Conservation (phyloP, 805 yeast genomes). For the Saccharomyces cerevisiae region DNA sequence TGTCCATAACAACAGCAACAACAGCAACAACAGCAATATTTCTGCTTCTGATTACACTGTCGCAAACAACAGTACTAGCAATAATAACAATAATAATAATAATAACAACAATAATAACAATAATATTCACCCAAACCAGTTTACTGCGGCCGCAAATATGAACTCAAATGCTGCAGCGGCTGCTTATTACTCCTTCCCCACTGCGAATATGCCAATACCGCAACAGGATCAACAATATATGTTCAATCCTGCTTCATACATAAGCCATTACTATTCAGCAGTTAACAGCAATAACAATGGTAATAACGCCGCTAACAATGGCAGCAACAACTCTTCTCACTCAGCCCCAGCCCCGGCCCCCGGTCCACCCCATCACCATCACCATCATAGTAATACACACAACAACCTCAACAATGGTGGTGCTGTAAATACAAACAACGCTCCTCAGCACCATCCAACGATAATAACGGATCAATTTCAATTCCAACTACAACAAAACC, state of each 20-base stretch:
- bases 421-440: not conserved
- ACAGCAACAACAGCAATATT: conserved; percentile 1
- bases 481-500: not conserved
- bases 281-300: not conserved
- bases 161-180: conserved; percentile 5
- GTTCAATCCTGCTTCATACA: conserved; percentile 2
- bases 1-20: not conserved
- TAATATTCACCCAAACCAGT: not conserved
- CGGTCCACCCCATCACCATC: not conserved
- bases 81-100: conserved; percentile 2
- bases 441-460: not conserved
- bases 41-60: conserved; percentile 5
- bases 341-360: not conserved
- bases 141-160: not conserved
- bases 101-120: conserved; percentile 5
- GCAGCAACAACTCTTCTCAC: not conserved
- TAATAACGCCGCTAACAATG: not conserved
- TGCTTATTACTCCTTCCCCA: not conserved
- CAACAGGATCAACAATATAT: conserved; percentile 2
- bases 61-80: conserved; percentile 4
- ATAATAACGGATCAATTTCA: not conserved
- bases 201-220: not conserved
- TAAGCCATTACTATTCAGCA: not conserved
- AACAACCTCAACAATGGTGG: not conserved
- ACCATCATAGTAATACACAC: not conserved